These are phyloP conservation scores for Shiraia sp. DNA, from an alignment of 2,329 filamentous ascomycete genomes.

Conservation along the genomic window DNA sequence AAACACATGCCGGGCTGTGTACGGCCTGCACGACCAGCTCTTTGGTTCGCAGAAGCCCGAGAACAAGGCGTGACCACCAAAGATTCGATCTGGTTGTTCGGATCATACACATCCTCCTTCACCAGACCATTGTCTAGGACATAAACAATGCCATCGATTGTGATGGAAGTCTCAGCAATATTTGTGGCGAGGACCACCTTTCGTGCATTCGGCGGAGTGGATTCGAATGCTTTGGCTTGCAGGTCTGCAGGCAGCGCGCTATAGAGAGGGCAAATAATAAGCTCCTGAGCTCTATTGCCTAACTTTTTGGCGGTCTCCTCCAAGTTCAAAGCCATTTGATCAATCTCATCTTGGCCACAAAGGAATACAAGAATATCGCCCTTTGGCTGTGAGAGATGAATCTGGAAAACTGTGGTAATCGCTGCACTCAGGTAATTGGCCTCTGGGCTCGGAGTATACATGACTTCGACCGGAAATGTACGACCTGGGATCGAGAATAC, in stretches of 20 bases:
- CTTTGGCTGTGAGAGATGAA: slow-evolving; percentile 74
- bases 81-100: slow-evolving; percentile 88
- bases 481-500: slow-evolving; percentile 95
- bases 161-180: slow-evolving; percentile 94
- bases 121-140: slow-evolving; percentile 95
- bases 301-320: slow-evolving; percentile 85
- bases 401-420: slow-evolving; percentile 92
- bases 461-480: slow-evolving; percentile 86
- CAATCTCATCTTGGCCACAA: slow-evolving; percentile 95
- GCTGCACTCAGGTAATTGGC: slow-evolving; percentile 91
- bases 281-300: slow-evolving; percentile 79
- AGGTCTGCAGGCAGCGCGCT: slow-evolving; percentile 88
- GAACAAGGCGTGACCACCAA: slow-evolving; percentile 90
- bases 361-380: slow-evolving; percentile 95
- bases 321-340: slow-evolving; percentile 80
- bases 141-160: slow-evolving; percentile 93
- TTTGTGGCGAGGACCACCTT: slow-evolving; percentile 96
- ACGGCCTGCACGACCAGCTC: slow-evolving; percentile 89
- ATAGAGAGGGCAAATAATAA: slow-evolving; percentile 93
- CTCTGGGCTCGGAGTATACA: slow-evolving; percentile 87
- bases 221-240: slow-evolving; percentile 92
- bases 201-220: slow-evolving; percentile 79
- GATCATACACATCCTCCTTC: slow-evolving; percentile 94
- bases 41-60: slow-evolving; percentile 87
- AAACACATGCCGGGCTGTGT: slow-evolving; percentile 93